These are phyloP conservation scores for Colletotrichum karsti DNA, from an alignment of 2,329 filamentous ascomycete genomes.

Conservation along the genomic window DNA sequence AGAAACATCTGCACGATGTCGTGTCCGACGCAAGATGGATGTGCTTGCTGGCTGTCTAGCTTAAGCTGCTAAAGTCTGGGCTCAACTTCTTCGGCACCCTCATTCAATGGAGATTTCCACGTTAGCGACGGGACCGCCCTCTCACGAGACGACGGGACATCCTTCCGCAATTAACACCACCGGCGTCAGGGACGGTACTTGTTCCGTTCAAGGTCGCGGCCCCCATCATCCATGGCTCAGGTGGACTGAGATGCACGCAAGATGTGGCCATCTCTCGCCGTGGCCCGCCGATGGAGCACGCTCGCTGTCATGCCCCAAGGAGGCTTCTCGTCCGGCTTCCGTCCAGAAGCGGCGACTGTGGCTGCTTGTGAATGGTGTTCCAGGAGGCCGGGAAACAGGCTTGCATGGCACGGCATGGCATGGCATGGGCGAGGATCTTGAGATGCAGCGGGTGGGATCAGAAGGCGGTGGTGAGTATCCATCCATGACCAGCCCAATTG, in stretches of 20 bases:
- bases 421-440: conserved; percentile 25
- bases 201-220: neutral
- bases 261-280: conserved; percentile 12
- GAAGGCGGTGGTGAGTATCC: conserved; percentile 20
- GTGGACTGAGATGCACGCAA: conserved; percentile 27
- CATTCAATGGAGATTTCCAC: conserved; percentile 4
- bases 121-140: neutral
- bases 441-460: conserved; percentile 28
- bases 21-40: neutral
- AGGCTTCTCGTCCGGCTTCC: conserved; percentile 18
- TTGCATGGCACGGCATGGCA: conserved; percentile 26
- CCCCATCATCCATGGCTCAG: neutral
- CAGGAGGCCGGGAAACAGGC: conserved; percentile 22
- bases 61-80: neutral
- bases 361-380: conserved; percentile 23
- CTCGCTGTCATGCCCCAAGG: conserved; percentile 19
- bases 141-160: neutral
- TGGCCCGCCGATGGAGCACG: conserved; percentile 7
- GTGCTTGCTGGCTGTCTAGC: neutral
- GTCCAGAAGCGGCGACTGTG: conserved; percentile 19
- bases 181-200: neutral
- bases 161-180: neutral
- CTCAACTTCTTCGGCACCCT: neutral
- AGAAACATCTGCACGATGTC: neutral
- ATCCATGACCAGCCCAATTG: conserved; percentile 18